Base-by-base conservation (phyloP, 2,329 filamentous ascomycete genomes). In the Ascochyta fabae region DNA sequence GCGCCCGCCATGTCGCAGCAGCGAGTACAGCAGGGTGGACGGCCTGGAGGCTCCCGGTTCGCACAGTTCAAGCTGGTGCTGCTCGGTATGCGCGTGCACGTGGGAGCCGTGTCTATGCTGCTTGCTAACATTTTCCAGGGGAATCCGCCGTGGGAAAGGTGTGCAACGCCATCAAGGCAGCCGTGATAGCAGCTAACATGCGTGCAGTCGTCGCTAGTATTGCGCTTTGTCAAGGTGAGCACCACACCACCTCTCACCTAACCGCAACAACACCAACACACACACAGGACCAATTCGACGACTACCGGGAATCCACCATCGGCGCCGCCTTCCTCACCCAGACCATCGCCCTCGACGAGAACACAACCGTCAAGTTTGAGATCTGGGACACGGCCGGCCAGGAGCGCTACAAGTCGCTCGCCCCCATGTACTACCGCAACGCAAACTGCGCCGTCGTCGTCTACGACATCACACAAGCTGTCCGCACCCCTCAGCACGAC, bases 131-230 rank as follows among this genome's bases (percentile, higher is more conserved):
- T 16, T n/a, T 24, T 13, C 46, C 75, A 98, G 94, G 95, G 77
- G 95, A 99, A 83, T 99, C 95, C 68, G 95, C 95, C 56, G 95
- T 99, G 55, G 95, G 95, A 88, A 99, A 99, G 91, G 92, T 96
- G 79, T 66, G 74, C 65, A 54, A 31, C 54, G 39, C 60, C 26
- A 62, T 62, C 63, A 67, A 66, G 67, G 64, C 70, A 65, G 45
- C 67, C 61, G 56, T 59, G 46, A 54, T 53, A 39, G 33, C 31
- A 64, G 62, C 73, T 75, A 71, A 76, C 70, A 45, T 26, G n/a
- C 22, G 34, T 55, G 50, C 56, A 96, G 94, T 97, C 93, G 81
- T 99, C 95, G 65, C 89, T 99, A 78, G 95, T 99, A 53, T 83
- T 99, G 75, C 89, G 96, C 80, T 99, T 99, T 74, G 95, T 99